Percentiles rank a stretch among this genome's conserved stretches.
phyloP scores from a whole-genome alignment of 75 land plant species.

The Sequoiadendron giganteum region DNA sequence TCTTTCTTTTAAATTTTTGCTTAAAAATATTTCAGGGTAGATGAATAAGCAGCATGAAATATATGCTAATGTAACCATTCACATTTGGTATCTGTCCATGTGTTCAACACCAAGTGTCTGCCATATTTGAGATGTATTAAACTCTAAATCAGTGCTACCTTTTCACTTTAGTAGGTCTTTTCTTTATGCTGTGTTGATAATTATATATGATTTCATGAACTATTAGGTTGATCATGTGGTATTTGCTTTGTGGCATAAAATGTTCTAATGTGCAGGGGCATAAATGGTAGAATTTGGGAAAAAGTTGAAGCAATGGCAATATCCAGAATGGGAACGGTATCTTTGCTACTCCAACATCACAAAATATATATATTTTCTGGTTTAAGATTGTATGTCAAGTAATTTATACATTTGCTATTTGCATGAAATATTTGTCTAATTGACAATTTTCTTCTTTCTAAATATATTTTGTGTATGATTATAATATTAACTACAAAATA shows the following conservation, averaged over 20 bases:
- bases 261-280: constrained; percentile 4
- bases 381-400: neutral
- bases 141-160: neutral
- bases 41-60: neutral
- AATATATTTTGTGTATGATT: neutral
- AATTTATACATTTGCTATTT: neutral
- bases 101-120: neutral
- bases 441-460: neutral
- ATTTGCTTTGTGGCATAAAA: neutral
- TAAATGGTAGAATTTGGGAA: constrained; percentile 70
- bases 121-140: neutral
- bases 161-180: neutral
- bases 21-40: neutral
- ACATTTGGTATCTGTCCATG: neutral
- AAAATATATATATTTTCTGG: neutral
- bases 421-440: neutral
- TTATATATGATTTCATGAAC: neutral
- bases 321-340: constrained; percentile 67
- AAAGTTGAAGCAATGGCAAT: constrained; percentile 43
- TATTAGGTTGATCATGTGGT: neutral
- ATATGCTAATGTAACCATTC: neutral
- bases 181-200: neutral
- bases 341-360: neutral
- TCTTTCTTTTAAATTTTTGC: neutral
- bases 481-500: neutral